These are phyloP conservation scores for Oryza punctata DNA, from an alignment of 176 grass and related monocot genomes.

Conservation along the genomic window DNA sequence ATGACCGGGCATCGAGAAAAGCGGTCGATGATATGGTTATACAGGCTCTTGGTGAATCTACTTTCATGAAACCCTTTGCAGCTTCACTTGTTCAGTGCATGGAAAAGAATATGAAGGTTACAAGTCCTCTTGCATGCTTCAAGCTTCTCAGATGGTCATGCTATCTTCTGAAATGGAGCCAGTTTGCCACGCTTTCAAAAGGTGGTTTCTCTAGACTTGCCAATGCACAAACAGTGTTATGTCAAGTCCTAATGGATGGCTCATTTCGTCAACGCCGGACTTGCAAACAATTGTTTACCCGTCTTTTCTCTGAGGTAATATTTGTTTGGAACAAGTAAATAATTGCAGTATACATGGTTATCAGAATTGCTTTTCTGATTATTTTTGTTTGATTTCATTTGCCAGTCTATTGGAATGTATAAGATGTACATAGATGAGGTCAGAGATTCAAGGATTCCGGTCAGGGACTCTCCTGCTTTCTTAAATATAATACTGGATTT, in stretches of 20 bases:
- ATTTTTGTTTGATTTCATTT: slow-evolving; percentile 41
- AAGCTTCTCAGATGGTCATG: slow-evolving; percentile 94
- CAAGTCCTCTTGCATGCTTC: slow-evolving; percentile 67
- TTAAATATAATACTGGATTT: slow-evolving; percentile 80
- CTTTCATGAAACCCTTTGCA: slow-evolving; percentile 85
- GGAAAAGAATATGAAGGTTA: slow-evolving; percentile 81
- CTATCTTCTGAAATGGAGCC: slow-evolving; percentile 82
- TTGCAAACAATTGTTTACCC: slow-evolving; percentile 51
- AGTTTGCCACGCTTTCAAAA: slow-evolving; percentile 81
- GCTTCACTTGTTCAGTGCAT: slow-evolving; percentile 75
- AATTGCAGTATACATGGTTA: slow-evolving; percentile 22
- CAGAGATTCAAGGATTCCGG: slow-evolving; percentile 75
- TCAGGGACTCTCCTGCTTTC: slow-evolving; percentile 66
- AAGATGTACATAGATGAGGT: slow-evolving; percentile 85
- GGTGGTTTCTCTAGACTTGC: slow-evolving; percentile 81
- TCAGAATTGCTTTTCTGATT: slow-evolving; percentile 18
- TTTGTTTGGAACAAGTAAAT: slow-evolving; percentile 24
- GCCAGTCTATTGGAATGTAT: slow-evolving; percentile 71
- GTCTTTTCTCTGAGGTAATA: slow-evolving; percentile 84
- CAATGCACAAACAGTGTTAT: slow-evolving; percentile 70
- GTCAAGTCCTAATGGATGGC: slow-evolving; percentile 70
- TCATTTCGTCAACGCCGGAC: slow-evolving; percentile 59
- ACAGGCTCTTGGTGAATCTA: slow-evolving; percentile 61
- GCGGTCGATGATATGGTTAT: slow-evolving; percentile 81
- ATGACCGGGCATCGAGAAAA: slow-evolving; percentile 87